Conservation (phyloP, 148 eudicot species). For the Dianthus caryophyllus region DNA sequence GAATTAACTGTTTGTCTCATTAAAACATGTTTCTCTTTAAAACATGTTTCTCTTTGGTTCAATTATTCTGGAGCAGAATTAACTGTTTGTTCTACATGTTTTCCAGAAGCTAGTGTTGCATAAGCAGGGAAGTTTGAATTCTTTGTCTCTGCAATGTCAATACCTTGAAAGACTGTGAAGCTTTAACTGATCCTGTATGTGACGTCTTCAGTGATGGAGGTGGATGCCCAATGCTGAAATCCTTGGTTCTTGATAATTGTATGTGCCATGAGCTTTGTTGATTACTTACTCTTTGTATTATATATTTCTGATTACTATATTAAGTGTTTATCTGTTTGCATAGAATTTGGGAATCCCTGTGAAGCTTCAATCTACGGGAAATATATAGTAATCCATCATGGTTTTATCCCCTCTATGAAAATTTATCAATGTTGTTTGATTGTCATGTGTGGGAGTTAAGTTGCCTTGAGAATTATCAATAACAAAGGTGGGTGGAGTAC, state of each 20-base stretch:
- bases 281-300: background rate
- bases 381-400: background rate
- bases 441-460: background rate
- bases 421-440: background rate
- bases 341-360: background rate
- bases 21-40: too few species aligned
- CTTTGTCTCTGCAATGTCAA: slow-evolving; percentile 65
- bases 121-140: slow-evolving; percentile 87
- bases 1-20: slow-evolving; percentile 41
- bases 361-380: background rate
- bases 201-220: slow-evolving; percentile 84
- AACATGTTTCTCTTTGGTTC: background rate
- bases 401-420: background rate
- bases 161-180: slow-evolving; percentile 77
- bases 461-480: background rate
- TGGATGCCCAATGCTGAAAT: slow-evolving; percentile 82
- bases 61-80: background rate
- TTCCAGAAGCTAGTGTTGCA: slow-evolving; percentile 81
- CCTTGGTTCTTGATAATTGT: slow-evolving; percentile 78
- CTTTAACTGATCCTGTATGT: slow-evolving; percentile 73
- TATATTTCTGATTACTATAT: background rate
- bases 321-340: background rate
- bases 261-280: slow-evolving; percentile 31
- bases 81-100: slow-evolving; percentile 2
- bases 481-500: background rate